Evolutionary conservation across 352 stramenopile species (phyloP).

Genomic region (Pythium rishiriense): DNA sequence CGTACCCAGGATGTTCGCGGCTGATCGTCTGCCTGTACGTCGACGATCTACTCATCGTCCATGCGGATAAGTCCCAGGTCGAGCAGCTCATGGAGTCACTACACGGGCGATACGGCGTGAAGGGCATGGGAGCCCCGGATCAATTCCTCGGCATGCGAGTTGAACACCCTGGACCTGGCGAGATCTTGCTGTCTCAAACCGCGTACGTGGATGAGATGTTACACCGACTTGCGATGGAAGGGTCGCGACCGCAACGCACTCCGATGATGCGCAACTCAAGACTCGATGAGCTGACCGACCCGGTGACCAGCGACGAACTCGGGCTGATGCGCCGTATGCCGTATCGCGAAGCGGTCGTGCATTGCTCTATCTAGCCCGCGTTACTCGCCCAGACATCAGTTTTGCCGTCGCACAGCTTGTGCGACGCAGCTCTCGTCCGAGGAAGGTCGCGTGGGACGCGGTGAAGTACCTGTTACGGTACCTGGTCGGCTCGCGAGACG

Average conservation of each 20-base stretch:
- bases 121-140: constrained; percentile 2
- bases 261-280: constrained; percentile 12
- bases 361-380: neutral
- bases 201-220: constrained; percentile 9
- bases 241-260: neutral
- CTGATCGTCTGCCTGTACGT: constrained; percentile 17
- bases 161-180: too few relatives aligned
- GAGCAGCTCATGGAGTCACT: neutral
- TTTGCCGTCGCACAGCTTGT: too few relatives aligned
- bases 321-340: neutral
- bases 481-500: too few relatives aligned
- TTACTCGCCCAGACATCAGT: constrained; percentile 3
- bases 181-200: neutral
- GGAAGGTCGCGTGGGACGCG: neutral
- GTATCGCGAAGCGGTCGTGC: constrained; percentile 5
- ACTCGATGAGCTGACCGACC: neutral
- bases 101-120: constrained; percentile 1
- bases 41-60: constrained; percentile 10
- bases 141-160: constrained; percentile 15
- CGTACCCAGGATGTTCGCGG: too few relatives aligned
- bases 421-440: neutral
- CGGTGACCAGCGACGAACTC: neutral
- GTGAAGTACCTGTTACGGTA: too few relatives aligned
- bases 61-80: neutral
- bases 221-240: constrained; percentile 9